Evolutionary conservation across 805 yeast species (phyloP), one percentile per base, ranked within the genome.

Genomic region (Sungouiozyma ichnusensis): DNA sequence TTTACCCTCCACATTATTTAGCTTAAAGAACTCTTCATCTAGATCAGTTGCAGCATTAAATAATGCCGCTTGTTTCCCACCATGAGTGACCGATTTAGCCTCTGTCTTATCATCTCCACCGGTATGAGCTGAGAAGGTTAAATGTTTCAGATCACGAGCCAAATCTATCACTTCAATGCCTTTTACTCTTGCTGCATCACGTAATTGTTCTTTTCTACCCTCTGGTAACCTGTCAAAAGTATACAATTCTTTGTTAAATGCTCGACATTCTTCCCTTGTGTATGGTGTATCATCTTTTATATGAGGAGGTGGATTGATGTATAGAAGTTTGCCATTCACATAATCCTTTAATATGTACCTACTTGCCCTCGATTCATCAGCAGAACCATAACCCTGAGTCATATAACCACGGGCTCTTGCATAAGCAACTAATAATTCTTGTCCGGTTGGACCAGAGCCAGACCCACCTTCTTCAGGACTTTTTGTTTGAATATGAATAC

Each of bases 371-470:
- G 94, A 79, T 61, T 87, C 94, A 68, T 92, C 99, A 2, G 98
- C 97, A 51, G 86, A 77, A 57, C 97, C 97, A 58, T 85, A 88
- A 57, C 94, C 94, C 62, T 94, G 97, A 0, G 96, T 84, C 94
- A 86, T 88, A 61, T 77, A 92, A 54, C 99, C 98, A 65, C 98
- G 77, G 3, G 97, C 92, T 66, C 94, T 76, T 5, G 97, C 97
- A 58, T 92, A 92, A 0, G 97, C 94, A 38, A 77, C 83, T 44
- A 92, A 71, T 33, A 92, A 63, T 62, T 92, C 97, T 57, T 84
- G 80, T 0, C 97, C 83, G 3, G 95, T 85, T 29, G 97, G 95
- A 31, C 74, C 67, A 14, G 49, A 47, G 17, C 96, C 95, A 34
- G 77, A 71, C 44, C 96, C 97, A 50, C 96, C 96, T 60, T 88